Evolutionary conservation across 83 land plant species (phyloP).

Genomic region (Thuja plicata): DNA sequence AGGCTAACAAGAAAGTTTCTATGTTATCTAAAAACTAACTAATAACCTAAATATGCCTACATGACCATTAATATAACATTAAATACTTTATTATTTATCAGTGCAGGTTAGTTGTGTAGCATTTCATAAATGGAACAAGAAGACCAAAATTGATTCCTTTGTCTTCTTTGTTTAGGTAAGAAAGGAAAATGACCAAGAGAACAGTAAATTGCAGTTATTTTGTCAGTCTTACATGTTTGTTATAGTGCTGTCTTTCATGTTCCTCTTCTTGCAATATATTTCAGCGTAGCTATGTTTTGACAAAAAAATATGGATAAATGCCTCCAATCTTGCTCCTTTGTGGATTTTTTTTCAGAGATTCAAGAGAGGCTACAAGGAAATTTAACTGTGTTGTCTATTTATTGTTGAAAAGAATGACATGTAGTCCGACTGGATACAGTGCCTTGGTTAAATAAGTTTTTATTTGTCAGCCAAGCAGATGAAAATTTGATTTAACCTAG

Average conservation of each 20-base stretch:
- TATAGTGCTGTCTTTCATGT: not conserved
- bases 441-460: not conserved
- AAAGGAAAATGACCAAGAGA: not conserved
- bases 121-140: not conserved
- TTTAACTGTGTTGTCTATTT: not conserved
- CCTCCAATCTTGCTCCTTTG: too few relatives aligned
- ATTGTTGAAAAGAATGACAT: not conserved
- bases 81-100: too few relatives aligned
- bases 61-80: too few relatives aligned
- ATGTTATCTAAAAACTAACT: too few relatives aligned
- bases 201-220: not conserved
- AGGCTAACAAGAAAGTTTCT: too few relatives aligned
- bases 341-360: too few relatives aligned
- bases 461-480: not conserved
- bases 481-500: not conserved
- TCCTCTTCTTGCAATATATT: not conserved
- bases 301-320: too few relatives aligned
- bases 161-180: not conserved
- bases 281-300: not conserved
- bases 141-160: not conserved
- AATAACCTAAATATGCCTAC: too few relatives aligned
- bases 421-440: not conserved
- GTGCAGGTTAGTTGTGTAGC: not conserved
- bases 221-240: not conserved
- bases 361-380: not conserved